Base-by-base conservation (phyloP, 169 alveolate species). In the Plasmodium cynomolgi region DNA sequence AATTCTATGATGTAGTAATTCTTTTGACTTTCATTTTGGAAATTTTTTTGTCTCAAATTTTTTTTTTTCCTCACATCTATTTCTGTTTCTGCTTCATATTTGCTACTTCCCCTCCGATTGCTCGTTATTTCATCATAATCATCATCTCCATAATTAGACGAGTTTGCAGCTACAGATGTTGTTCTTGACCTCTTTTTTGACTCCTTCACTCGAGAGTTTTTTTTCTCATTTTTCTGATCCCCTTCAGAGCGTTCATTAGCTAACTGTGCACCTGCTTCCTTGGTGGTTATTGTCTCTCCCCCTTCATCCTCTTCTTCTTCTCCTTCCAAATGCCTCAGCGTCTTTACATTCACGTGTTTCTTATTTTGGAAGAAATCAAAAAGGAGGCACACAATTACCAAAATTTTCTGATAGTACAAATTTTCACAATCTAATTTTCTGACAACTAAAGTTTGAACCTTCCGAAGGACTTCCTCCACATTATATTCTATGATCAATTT, bases 1-100 rank as follows among this genome's bases (percentile, higher is more conserved):
- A 90, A 90, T 90, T 90, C 94, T 11, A 90, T 90, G 15, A 90
- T 90, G 2, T 90, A 90, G 82, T 90, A 90, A 80, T 90, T 90
- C 68, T 74, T 90, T 15, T 79, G 94, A 90, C 44, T 20, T 47
- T 80, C 50, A 33, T 80, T 81, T 44, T 13, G 58, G n/a, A 6
- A 54, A 29, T 80, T 80, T 41, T 23, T 80, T 31, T 77, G 34
- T 47, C 13, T 83, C 15, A 2, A 20, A 39, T 23, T n/a, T 68
- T 80, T 50, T 72, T 6, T 7, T 26, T 74, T 77, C 71, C 23
- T 50, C 11, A 20, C 17, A 9, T 29, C 77, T 68, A 29, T 1
- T 26, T 68, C 77, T 1, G 3, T 68, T 23, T 68, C 77, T 23
- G 4, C 41, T 29, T 68, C 77, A 29, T 68, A 68, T 7, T 68